Conservation (phyloP, 805 yeast species). For the Torulaspora gathmanii region DNA sequence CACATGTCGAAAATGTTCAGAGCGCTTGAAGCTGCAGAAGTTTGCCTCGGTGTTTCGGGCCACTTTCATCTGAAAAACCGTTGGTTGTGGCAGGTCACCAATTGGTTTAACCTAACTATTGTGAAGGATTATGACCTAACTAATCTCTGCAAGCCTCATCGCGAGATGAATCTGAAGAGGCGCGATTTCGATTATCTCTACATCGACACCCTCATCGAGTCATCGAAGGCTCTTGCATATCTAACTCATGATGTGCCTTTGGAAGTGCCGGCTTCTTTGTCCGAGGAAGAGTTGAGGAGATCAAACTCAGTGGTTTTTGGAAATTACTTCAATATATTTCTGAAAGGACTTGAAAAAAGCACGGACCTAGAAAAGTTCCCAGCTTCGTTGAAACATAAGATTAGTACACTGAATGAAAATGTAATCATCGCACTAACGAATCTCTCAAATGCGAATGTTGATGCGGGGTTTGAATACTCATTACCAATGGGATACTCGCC, state of each 20-base stretch:
- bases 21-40: slow-evolving; percentile 32
- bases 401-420: slow-evolving; percentile 54
- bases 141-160: slow-evolving; percentile 33
- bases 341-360: slow-evolving; percentile 41
- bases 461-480: slow-evolving; percentile 70
- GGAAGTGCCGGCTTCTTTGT: slow-evolving; percentile 54
- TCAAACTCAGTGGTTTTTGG: slow-evolving; percentile 61
- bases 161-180: slow-evolving; percentile 35
- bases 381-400: slow-evolving; percentile 46
- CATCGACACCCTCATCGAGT: slow-evolving; percentile 60
- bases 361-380: slow-evolving; percentile 36
- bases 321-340: slow-evolving; percentile 60
- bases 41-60: slow-evolving; percentile 34
- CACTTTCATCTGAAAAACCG: slow-evolving; percentile 46
- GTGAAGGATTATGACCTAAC: slow-evolving; percentile 37
- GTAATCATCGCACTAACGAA: slow-evolving; percentile 64
- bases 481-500: slow-evolving; percentile 74
- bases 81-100: slow-evolving; percentile 44
- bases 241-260: slow-evolving; percentile 53
- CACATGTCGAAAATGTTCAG: slow-evolving; percentile 35
- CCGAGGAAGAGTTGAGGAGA: slow-evolving; percentile 49
- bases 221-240: slow-evolving; percentile 53
- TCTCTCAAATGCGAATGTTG: slow-evolving; percentile 65
- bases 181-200: slow-evolving; percentile 46
- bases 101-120: slow-evolving; percentile 53